A percentile compares a stretch with the other conserved stretches of the same genome.
phyloP scores from a whole-genome alignment of 768 basidiomycete genomes.

The Auricularia sp. region DNA sequence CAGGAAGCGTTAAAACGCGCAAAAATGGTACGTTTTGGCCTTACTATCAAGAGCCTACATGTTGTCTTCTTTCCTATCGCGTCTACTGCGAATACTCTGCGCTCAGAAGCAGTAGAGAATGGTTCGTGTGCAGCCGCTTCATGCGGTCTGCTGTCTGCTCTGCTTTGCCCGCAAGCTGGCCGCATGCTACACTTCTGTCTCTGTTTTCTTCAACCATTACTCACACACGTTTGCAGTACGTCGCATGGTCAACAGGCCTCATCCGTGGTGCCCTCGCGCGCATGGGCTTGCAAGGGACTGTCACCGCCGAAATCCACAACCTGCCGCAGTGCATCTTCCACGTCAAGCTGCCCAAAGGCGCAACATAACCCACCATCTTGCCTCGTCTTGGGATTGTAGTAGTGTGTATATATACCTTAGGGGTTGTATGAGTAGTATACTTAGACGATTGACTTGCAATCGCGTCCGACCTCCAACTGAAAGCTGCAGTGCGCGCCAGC shows the following conservation, averaged over 20 bases:
- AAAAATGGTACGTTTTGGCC: slow-evolving; percentile 45
- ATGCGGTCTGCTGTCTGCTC: too few species aligned
- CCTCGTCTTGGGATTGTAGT: neutral
- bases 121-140: too few species aligned
- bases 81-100: too few species aligned
- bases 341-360: slow-evolving; percentile 62
- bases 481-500: too few species aligned
- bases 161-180: too few species aligned
- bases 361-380: slow-evolving; percentile 13
- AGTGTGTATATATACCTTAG: too few species aligned
- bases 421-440: too few species aligned
- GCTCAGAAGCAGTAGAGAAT: too few species aligned
- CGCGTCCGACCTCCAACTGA: too few species aligned
- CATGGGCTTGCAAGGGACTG: slow-evolving; percentile 64
- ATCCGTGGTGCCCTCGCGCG: slow-evolving; percentile 74
- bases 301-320: slow-evolving; percentile 66
- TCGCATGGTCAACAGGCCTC: slow-evolving; percentile 72
- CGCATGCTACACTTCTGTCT: neutral
- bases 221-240: slow-evolving; percentile 42
- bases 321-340: slow-evolving; percentile 92
- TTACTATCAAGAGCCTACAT: neutral
- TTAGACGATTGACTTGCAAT: too few species aligned
- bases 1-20: slow-evolving; percentile 62
- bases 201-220: neutral
- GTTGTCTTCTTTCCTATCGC: too few species aligned